Evolutionary conservation across 345 rosid species (phyloP).

Genomic region (Syzygium jambos): DNA sequence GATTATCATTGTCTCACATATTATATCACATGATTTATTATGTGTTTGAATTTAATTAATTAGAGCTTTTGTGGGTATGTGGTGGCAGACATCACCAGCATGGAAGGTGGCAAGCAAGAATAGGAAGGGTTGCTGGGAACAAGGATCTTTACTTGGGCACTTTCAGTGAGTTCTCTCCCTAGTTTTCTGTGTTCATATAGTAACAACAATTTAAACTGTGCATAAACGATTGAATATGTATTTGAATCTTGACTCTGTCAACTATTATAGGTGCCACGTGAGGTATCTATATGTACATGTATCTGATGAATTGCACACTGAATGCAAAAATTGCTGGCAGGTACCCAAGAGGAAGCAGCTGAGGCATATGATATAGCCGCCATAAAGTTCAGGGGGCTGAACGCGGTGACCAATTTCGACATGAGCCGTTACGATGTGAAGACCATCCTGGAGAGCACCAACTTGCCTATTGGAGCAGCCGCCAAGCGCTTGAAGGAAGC

Average conservation of each 20-base stretch:
- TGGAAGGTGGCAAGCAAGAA: conserved; percentile 99
- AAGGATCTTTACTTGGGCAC: conserved; percentile 94
- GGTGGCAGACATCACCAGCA: conserved; percentile 80
- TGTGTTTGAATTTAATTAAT: background rate
- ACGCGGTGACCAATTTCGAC: conserved; percentile 97
- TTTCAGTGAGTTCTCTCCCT: conserved; percentile 38
- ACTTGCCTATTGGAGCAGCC: conserved; percentile 57
- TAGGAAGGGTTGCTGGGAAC: conserved; percentile 96
- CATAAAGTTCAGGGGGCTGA: conserved; percentile 81
- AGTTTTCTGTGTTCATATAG: background rate
- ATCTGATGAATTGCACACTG: background rate
- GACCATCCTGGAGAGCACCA: conserved; percentile 76
- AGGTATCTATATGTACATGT: background rate
- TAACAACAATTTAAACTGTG: background rate
- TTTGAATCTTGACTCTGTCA: background rate
- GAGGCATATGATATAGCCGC: conserved; percentile 98
- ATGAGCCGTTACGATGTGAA: conserved; percentile 80
- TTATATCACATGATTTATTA: background rate
- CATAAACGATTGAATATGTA: background rate
- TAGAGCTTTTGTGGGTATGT: background rate
- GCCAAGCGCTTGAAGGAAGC: conserved; percentile 58
- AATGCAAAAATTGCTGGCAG: conserved; percentile 13
- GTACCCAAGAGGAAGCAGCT: conserved; percentile 96
- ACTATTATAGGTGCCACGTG: background rate
- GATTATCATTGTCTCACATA: background rate